Evolutionary conservation across 306 rosid species (phyloP).

Genomic region (Mimosa bimucronata): DNA sequence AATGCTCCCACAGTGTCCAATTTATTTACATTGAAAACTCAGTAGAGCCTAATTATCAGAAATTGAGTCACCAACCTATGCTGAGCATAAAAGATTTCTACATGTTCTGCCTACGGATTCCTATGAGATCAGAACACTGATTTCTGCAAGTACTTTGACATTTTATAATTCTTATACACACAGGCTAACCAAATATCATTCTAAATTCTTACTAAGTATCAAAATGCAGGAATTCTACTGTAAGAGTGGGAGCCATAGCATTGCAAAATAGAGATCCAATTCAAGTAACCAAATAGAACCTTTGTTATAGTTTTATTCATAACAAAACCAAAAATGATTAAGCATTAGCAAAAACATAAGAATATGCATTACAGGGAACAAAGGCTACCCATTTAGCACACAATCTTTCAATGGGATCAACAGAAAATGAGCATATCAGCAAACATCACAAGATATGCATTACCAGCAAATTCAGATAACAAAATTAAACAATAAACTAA

Average conservation of each 20-base stretch:
- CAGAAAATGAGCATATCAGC: neutral
- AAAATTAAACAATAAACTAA: slow-evolving; percentile 13
- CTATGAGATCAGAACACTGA: neutral
- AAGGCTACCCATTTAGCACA: neutral
- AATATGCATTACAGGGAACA: neutral
- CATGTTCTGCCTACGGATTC: neutral
- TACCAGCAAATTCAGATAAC: neutral
- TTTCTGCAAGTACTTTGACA: neutral
- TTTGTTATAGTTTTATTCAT: neutral
- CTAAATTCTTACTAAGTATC: neutral
- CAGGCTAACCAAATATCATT: neutral
- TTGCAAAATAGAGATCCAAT: neutral
- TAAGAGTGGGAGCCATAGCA: neutral
- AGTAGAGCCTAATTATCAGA: slow-evolving; percentile 58
- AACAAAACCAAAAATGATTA: neutral
- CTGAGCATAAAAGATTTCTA: slow-evolving; percentile 18
- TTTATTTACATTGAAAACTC: slow-evolving; percentile 79
- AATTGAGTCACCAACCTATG: slow-evolving; percentile 53
- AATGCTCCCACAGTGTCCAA: slow-evolving; percentile 86
- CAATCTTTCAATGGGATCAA: neutral
- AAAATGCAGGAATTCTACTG: neutral
- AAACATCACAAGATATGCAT: neutral
- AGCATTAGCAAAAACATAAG: neutral
- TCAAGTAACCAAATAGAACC: neutral
- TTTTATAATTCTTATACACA: neutral